Evolutionary conservation across 352 stramenopile species (phyloP).

Genomic region (Phytophthora fragariae): DNA sequence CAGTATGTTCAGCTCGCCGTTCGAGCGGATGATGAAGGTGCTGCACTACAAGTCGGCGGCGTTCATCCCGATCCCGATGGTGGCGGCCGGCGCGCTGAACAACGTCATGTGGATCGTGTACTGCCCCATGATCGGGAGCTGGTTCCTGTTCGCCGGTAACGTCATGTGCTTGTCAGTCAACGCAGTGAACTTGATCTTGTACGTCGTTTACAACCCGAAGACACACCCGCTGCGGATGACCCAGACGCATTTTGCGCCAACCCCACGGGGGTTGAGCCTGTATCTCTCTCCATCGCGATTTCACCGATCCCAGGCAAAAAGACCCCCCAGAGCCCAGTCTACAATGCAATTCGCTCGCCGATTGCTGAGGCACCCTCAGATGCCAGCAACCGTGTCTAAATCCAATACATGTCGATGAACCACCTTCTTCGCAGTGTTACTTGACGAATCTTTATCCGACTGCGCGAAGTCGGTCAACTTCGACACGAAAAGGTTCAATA

Average conservation of each 20-base stretch:
- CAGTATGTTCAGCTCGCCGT: slow-evolving; percentile 46
- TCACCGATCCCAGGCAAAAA: slow-evolving; percentile 13
- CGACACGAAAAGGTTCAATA: too few relatives aligned
- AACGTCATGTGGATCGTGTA: slow-evolving; percentile 52
- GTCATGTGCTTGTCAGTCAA: not conserved
- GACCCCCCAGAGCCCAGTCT: too few relatives aligned
- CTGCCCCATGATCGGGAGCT: slow-evolving; percentile 40
- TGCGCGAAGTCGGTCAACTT: not conserved
- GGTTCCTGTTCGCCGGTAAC: slow-evolving; percentile 43
- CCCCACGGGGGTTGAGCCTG: not conserved
- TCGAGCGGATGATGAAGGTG: slow-evolving; percentile 47
- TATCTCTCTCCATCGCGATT: slow-evolving; percentile 19
- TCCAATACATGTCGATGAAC: not conserved
- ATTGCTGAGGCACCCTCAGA: too few relatives aligned
- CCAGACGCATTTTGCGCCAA: slow-evolving; percentile 8
- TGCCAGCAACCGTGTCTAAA: not conserved
- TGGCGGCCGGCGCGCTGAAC: slow-evolving; percentile 37
- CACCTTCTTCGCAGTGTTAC: not conserved
- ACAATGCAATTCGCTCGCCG: too few relatives aligned
- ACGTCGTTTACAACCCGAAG: slow-evolving; percentile 44
- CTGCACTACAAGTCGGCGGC: slow-evolving; percentile 43
- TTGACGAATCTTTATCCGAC: not conserved
- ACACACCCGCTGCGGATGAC: slow-evolving; percentile 35
- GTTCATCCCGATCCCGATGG: slow-evolving; percentile 48
- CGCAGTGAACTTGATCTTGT: not conserved